Evolutionary conservation across 2,329 filamentous ascomycete species (phyloP).

Genomic region (Alternaria arborescens): DNA sequence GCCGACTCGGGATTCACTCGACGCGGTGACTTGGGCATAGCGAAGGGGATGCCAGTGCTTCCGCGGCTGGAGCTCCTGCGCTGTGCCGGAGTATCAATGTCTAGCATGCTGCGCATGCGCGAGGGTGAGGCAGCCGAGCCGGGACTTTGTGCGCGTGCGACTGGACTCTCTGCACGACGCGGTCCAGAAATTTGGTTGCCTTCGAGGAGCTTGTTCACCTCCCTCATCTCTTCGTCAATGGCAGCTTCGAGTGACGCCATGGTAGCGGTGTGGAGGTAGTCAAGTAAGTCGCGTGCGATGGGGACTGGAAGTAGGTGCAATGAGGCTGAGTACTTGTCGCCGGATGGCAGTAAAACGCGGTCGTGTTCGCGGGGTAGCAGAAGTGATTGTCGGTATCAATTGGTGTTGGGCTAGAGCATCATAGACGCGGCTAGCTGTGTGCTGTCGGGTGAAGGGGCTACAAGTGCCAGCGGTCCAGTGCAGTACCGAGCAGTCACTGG

Average conservation of each 20-base stretch:
- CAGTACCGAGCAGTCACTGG: constrained; percentile 18
- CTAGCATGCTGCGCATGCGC: constrained; percentile 62
- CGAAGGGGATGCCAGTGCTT: constrained; percentile 40
- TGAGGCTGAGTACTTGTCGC: constrained; percentile 5
- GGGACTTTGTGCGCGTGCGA: constrained; percentile 64
- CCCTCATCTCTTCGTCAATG: constrained; percentile 78
- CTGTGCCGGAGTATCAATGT: constrained; percentile 41
- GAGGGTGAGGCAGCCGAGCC: constrained; percentile 67
- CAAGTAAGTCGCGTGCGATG: constrained; percentile 17
- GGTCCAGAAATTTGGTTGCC: constrained; percentile 47
- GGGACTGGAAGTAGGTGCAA: not conserved
- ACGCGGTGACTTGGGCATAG: constrained; percentile 44
- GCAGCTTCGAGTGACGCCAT: constrained; percentile 78
- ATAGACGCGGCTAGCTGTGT: constrained; percentile 16
- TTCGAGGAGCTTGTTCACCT: constrained; percentile 75
- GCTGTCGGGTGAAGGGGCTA: constrained; percentile 18
- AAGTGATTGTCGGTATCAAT: constrained; percentile 23
- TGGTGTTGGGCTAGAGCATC: constrained; percentile 32
- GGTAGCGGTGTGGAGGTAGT: constrained; percentile 15
- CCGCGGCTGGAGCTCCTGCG: constrained; percentile 46
- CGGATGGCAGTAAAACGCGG: constrained; percentile 14
- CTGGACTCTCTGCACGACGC: constrained; percentile 41
- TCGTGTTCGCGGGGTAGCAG: constrained; percentile 32
- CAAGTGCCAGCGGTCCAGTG: constrained; percentile 16
- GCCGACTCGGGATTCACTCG: constrained; percentile 51